A percentile compares a stretch with the other conserved stretches of the same genome.
phyloP scores from a whole-genome alignment of 345 rosid species.

The Syzygium oleosum region DNA sequence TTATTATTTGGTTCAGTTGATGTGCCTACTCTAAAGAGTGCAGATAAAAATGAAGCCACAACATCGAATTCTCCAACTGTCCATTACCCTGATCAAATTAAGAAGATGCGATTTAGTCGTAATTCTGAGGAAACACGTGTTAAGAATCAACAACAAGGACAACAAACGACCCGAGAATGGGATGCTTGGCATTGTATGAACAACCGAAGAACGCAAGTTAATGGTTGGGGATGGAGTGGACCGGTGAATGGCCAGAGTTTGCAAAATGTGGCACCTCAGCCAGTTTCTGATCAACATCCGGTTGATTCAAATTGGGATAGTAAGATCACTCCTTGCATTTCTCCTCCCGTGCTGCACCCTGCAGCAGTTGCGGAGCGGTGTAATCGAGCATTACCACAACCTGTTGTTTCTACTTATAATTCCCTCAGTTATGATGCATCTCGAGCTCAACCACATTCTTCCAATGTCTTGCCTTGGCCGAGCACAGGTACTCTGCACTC shows the following conservation, averaged over 20 bases:
- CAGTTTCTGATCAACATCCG: neutral
- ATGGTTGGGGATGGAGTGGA: neutral
- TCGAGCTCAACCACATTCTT: neutral
- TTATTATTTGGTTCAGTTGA: constrained; percentile 19
- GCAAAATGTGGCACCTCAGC: neutral
- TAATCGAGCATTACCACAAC: neutral
- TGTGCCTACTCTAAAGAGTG: neutral
- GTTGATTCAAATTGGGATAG: neutral
- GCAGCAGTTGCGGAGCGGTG: neutral
- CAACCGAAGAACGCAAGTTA: neutral
- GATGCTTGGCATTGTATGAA: neutral
- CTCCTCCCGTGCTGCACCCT: neutral
- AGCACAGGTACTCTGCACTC: neutral
- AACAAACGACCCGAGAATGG: neutral
- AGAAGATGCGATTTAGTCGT: neutral
- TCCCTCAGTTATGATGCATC: neutral
- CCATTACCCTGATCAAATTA: neutral
- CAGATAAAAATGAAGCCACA: neutral
- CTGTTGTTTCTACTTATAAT: neutral
- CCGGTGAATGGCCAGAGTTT: neutral
- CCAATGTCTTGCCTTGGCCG: neutral
- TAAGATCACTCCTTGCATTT: neutral
- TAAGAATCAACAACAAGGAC: neutral
- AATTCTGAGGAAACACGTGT: neutral
- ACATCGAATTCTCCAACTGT: neutral